These are phyloP conservation scores for Coemansia sp. DNA, from an alignment of 192 early-diverging fungal species.

Conservation along the genomic window DNA sequence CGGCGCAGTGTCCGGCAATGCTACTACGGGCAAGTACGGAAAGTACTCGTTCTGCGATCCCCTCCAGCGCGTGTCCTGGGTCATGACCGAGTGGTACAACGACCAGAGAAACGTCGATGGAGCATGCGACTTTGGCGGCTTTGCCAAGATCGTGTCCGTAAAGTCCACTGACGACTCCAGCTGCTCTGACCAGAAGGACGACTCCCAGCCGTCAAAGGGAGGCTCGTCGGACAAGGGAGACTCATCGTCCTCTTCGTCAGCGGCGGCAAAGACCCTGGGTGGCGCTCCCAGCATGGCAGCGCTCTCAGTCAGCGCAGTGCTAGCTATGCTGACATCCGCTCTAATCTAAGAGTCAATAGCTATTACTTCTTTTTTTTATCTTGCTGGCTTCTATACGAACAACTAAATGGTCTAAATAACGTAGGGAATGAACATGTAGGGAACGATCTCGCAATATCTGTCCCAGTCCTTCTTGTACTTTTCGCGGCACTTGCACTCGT, in stretches of 20 bases:
- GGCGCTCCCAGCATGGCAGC: slow-evolving; percentile 2
- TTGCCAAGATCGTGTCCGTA: slow-evolving; percentile 26
- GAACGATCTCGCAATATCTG: slow-evolving; percentile 75
- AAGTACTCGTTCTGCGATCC: slow-evolving; percentile 50
- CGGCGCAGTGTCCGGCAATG: slow-evolving; percentile 30
- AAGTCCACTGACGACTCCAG: slow-evolving; percentile 28
- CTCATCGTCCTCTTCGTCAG: background rate
- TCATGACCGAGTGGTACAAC: slow-evolving; percentile 52
- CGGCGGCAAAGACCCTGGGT: background rate
- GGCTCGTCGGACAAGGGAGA: background rate
- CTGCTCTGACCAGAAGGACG: slow-evolving; percentile 40
- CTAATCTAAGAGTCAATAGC: slow-evolving; percentile 11
- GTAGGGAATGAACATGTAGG: slow-evolving; percentile 82
- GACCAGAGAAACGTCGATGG: slow-evolving; percentile 30
- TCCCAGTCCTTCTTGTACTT: slow-evolving; percentile 97
- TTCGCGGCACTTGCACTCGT: slow-evolving; percentile 83
- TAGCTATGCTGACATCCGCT: slow-evolving; percentile 7
- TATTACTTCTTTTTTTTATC: background rate
- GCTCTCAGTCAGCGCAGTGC: slow-evolving; percentile 3
- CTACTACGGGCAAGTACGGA: slow-evolving; percentile 40
- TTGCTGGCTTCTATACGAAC: background rate
- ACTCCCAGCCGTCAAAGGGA: background rate
- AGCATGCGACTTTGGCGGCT: slow-evolving; percentile 55
- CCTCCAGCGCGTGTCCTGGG: slow-evolving; percentile 47
- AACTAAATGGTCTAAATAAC: slow-evolving; percentile 45